These are phyloP conservation scores for Dactylellina parvicollis DNA, from an alignment of 2,329 filamentous ascomycete genomes.

Conservation along the genomic window DNA sequence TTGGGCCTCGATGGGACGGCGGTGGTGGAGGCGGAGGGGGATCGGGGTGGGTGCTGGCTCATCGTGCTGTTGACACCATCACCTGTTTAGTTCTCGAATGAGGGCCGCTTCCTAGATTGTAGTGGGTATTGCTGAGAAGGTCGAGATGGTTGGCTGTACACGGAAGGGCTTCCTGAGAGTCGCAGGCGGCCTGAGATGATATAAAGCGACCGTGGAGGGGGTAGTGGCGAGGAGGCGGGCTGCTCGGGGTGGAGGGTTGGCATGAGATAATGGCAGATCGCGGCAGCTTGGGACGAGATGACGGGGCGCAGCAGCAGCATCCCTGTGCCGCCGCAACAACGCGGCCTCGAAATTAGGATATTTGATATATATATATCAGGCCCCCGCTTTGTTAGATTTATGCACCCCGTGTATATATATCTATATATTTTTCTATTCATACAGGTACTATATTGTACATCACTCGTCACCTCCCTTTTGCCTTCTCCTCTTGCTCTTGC, in stretches of 20 bases:
- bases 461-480: slow-evolving; percentile 39
- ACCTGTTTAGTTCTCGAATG: background rate
- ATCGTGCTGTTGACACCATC: slow-evolving; percentile 42
- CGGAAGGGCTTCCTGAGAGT: background rate
- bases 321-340: slow-evolving; percentile 20
- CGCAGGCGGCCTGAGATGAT: background rate
- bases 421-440: background rate
- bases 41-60: slow-evolving; percentile 36
- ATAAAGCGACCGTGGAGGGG: slow-evolving; percentile 13
- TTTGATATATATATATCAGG: background rate
- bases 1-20: slow-evolving; percentile 31
- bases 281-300: slow-evolving; percentile 1
- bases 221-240: background rate
- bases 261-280: slow-evolving; percentile 2
- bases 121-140: background rate
- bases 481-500: slow-evolving; percentile 59
- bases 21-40: slow-evolving; percentile 28
- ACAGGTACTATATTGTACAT: slow-evolving; percentile 20
- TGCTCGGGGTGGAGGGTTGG: background rate
- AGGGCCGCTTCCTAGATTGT: background rate
- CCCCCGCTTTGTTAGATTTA: background rate
- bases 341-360: background rate
- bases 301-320: slow-evolving; percentile 28
- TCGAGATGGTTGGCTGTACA: background rate
- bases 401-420: background rate